Evolutionary conservation across 2,329 filamentous ascomycete species (phyloP), one percentile per base, ranked within the genome.

Genomic region (Akanthomyces dipterigenus): DNA sequence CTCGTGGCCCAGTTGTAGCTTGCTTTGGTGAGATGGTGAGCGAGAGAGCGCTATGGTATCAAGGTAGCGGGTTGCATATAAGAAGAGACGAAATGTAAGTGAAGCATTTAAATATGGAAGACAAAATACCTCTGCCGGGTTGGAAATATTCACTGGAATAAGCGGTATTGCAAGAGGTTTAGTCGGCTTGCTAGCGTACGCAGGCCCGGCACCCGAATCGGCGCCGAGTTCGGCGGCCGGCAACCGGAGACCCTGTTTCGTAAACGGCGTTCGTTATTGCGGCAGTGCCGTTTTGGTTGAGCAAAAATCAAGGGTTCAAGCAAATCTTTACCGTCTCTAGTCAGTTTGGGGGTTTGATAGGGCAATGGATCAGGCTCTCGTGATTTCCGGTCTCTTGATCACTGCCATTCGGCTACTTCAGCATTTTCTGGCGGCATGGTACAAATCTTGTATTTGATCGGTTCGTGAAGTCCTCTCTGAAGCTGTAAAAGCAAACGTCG

Each of bases 211-310:
- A 43, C n/a, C 64, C 3, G 65, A 61, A 9, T 67, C 67, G 67
- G 67, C 64, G 64, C 67, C 67, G 67, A 67, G 31, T 28, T 67
- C 65, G 67, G 66, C 66, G 63, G 63, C 24, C n/a, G 26, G 20
- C 48, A 51, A 28, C 9, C 34, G 16, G 50, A 20, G n/a, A 9
- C 14, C 8, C 14, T 49, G 3, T 14, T 22, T 5, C 22, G 24
- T 36, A 42, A 8, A 28, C 24, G 12, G 12, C 22, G 9, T 7
- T n/a, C 14, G 28, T 56, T 18, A n/a, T 12, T 46, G 43, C 18
- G 14, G 28, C 28, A 20, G 20, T 28, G 31, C n/a, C 31, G 31
- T 34, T 34, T 38, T 38, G 31, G 18, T 24, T n/a, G 14, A 56
- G 14, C 16, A n/a, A n/a, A n/a, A n/a, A 57, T 22, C 20, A 45